Evolutionary conservation across 169 alveolate species (phyloP), one percentile per base, ranked within the genome.

Genomic region (Eimeria maxima): DNA sequence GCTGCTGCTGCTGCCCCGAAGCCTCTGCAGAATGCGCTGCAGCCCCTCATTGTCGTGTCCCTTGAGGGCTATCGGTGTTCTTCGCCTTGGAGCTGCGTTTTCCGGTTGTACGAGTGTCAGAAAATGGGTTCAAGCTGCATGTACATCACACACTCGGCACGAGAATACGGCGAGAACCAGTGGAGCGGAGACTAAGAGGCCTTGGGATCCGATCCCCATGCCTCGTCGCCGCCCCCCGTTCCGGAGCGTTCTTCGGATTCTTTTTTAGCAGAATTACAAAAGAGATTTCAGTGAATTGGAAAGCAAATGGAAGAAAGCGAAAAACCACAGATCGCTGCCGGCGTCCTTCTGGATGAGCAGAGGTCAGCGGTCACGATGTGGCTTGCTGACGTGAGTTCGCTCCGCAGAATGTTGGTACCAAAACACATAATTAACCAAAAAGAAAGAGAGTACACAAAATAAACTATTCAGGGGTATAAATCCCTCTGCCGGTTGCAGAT

Each of bases 1-100:
- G 74, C 74, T 20, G 38, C 74, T 65, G 74, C 3, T 14, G 74
- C 74, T 14, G 55, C 84, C 84, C 84, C 84, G 84, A 16, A 38
- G 84, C 16, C 27, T 14, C 55, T 38, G 55, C 24, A 6, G 83
- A 29, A 16, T 13, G 55, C 38, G 55, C 84, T 38, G 84, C 84
- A 0, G 84, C 81, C 5, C 47, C 84, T 27, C 57, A 65, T 73
- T 73, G 84, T 14, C 55, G 29, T 73, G 84, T 38, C 20, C 22
- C 55, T 73, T 33, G 38, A 16, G n/a, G 14, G 74, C 84, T 33
- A 38, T 38, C 27, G 84, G 29, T 38, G 33, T 24, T 65, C 33
- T 24, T 65, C 74, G 69, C 74, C 42, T 7, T 38, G 22, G 14
- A 8, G 22, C 5, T 65, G 38, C n/a, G 33, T 73, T 73, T 29